Evolutionary conservation across 2,329 filamentous ascomycete species (phyloP).

Genomic region (Talaromyces sp.): DNA sequence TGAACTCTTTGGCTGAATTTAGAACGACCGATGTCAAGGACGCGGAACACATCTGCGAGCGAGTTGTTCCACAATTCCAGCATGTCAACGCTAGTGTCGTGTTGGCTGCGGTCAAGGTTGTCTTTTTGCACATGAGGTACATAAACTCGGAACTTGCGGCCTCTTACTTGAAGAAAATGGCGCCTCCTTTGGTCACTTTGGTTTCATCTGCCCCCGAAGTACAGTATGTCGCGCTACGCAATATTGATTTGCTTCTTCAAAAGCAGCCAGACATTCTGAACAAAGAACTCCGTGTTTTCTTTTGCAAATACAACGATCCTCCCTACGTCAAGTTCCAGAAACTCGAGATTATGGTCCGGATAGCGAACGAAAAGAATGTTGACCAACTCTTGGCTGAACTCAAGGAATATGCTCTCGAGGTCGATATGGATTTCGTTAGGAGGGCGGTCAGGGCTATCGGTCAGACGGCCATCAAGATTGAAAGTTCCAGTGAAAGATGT

Average conservation of each 20-base stretch:
- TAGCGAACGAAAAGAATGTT: constrained; percentile 94
- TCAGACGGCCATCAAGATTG: constrained; percentile 98
- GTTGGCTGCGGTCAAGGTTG: constrained; percentile 93
- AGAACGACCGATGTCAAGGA: constrained; percentile 85
- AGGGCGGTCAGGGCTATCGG: constrained; percentile 94
- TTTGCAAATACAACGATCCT: constrained; percentile 99
- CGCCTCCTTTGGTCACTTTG: constrained; percentile 88
- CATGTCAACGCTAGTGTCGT: constrained; percentile 98
- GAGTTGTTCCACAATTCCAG: constrained; percentile 94
- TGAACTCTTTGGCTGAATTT: constrained; percentile 87
- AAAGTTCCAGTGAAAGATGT: constrained; percentile 89
- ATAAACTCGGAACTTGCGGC: constrained; percentile 73
- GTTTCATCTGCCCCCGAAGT: constrained; percentile 95
- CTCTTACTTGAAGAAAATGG: constrained; percentile 97
- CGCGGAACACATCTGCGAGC: constrained; percentile 95
- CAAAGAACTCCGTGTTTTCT: constrained; percentile 97
- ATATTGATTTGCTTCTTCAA: constrained; percentile 93
- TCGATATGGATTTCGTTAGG: constrained; percentile 98
- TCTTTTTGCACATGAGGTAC: constrained; percentile 92
- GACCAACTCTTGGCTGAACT: constrained; percentile 91
- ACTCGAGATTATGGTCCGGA: constrained; percentile 97
- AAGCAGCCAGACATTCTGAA: constrained; percentile 94
- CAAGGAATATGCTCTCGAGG: constrained; percentile 96
- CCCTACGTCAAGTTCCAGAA: constrained; percentile 97
- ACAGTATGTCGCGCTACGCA: constrained; percentile 92